phyloP scores from a whole-genome alignment of 2,329 filamentous ascomycete species.

The Xylaria hypoxylon region DNA sequence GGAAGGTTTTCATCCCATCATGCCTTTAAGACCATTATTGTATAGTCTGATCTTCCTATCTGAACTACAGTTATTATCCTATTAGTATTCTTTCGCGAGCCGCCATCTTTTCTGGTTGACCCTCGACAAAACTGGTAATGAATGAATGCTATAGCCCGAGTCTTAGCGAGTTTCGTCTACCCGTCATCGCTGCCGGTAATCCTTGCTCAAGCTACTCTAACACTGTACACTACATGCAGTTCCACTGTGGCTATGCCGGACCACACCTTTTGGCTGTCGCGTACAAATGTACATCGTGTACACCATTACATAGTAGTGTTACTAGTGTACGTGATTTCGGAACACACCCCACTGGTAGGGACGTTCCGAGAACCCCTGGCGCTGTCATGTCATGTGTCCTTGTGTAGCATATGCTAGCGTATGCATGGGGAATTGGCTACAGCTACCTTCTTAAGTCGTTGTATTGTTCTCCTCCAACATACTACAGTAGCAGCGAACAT shows the following conservation, averaged over 20 bases:
- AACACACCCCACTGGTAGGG: constrained; percentile 39
- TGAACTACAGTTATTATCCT: neutral
- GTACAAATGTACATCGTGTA: constrained; percentile 14
- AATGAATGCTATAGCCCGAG: constrained; percentile 15
- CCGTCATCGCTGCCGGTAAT: constrained; percentile 25
- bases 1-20: constrained; percentile 36
- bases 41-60: neutral
- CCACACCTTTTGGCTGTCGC: constrained; percentile 14
- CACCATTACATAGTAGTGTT: constrained; percentile 1
- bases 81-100: neutral
- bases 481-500: constrained; percentile 22
- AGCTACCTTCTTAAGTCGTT: constrained; percentile 12
- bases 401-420: constrained; percentile 36
- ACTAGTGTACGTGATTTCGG: constrained; percentile 30
- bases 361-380: constrained; percentile 39
- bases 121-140: constrained; percentile 8
- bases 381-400: constrained; percentile 39
- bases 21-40: constrained; percentile 13
- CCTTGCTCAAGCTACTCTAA: constrained; percentile 26
- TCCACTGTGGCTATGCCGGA: constrained; percentile 22
- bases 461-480: constrained; percentile 24
- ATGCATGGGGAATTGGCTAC: constrained; percentile 29
- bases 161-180: constrained; percentile 19
- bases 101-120: neutral
- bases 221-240: constrained; percentile 9